A percentile compares a stretch with the other conserved stretches of the same genome.
These are phyloP conservation scores for Strombidium stylifer DNA, from an alignment of 73 alveolate species.

Conservation along the genomic window DNA sequence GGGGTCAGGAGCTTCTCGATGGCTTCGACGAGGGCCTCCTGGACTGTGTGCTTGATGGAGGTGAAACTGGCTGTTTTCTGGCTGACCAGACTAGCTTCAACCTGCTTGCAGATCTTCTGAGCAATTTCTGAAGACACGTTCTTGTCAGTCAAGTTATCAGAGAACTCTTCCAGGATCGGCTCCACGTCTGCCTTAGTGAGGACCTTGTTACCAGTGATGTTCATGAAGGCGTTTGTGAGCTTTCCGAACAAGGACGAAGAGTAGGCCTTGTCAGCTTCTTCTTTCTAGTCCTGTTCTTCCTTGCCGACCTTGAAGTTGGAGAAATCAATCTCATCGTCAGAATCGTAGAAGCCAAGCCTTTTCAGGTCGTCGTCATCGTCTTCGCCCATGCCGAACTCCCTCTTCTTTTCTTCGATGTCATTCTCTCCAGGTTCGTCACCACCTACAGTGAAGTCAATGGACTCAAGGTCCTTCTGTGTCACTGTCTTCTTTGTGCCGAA, in stretches of 20 bases:
- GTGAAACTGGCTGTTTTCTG: slow-evolving; percentile 94
- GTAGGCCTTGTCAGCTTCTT: too few relatives aligned
- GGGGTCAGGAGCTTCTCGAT: slow-evolving; percentile 93
- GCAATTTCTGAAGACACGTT: slow-evolving; percentile 97
- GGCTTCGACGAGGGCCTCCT: slow-evolving; percentile 83
- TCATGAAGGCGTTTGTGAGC: slow-evolving; percentile 49
- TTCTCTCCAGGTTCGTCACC: not conserved
- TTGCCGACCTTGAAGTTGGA: slow-evolving; percentile 36
- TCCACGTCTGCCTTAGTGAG: slow-evolving; percentile 89
- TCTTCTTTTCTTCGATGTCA: not conserved
- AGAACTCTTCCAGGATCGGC: slow-evolving; percentile 89
- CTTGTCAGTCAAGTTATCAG: slow-evolving; percentile 83
- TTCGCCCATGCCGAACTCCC: too few relatives aligned
- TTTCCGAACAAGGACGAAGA: slow-evolving; percentile 62
- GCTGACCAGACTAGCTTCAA: slow-evolving; percentile 76
- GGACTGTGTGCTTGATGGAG: slow-evolving; percentile 86
- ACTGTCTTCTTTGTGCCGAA: not conserved
- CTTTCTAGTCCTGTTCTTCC: slow-evolving; percentile 29
- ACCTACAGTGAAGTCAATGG: too few relatives aligned
- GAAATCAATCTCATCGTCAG: slow-evolving; percentile 60
- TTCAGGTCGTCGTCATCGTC: slow-evolving; percentile 49
- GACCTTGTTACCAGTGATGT: slow-evolving; percentile 72
- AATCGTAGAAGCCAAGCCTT: slow-evolving; percentile 53
- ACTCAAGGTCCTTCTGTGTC: not conserved
- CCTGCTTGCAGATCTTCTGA: slow-evolving; percentile 80